A percentile compares a stretch with the other conserved stretches of the same genome.
Conservation (phyloP, 208 protist species). For the Zelonia costaricensis region DNA sequence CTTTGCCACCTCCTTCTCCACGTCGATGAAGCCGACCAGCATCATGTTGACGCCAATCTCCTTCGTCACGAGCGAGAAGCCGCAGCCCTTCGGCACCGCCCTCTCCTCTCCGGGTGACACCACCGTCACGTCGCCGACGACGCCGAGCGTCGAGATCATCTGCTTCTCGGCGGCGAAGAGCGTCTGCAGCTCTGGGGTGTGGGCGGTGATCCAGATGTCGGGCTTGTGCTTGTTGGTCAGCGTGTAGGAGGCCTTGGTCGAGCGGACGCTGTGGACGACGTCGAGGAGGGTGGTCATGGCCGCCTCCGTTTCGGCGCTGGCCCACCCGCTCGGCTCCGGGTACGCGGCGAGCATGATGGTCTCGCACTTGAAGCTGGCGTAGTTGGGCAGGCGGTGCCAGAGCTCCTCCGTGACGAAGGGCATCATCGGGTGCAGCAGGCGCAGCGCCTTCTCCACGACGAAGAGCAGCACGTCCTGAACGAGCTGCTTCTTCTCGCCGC, state of each 20-base stretch:
- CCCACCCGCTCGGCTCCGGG: slow-evolving; percentile 66
- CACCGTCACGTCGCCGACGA: slow-evolving; percentile 75
- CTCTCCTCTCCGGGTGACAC: slow-evolving; percentile 50
- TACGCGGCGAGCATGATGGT: slow-evolving; percentile 92
- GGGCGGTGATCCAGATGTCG: slow-evolving; percentile 73
- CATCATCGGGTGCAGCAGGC: slow-evolving; percentile 99
- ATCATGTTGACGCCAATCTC: slow-evolving; percentile 88
- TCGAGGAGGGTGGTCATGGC: slow-evolving; percentile 88
- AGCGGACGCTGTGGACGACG: slow-evolving; percentile 85
- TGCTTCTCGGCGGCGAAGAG: slow-evolving; percentile 50
- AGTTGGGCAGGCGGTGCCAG: slow-evolving; percentile 96
- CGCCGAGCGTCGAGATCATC: slow-evolving; percentile 79
- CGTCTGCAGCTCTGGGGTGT: slow-evolving; percentile 40
- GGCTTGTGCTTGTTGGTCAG: slow-evolving; percentile 92
- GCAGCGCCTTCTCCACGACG: slow-evolving; percentile 93
- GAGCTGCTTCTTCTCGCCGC: slow-evolving; percentile 68
- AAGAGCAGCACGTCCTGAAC: slow-evolving; percentile 92
- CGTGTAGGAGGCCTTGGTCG: slow-evolving; percentile 86
- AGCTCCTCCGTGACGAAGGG: slow-evolving; percentile 99
- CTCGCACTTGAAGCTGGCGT: slow-evolving; percentile 65
- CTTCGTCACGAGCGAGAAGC: slow-evolving; percentile 84
- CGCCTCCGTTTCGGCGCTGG: slow-evolving; percentile 64
- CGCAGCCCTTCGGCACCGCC: slow-evolving; percentile 82
- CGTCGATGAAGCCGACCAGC: slow-evolving; percentile 91
- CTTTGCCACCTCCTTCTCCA: slow-evolving; percentile 87